Evolutionary conservation across 345 rosid genomes (phyloP).

Genomic region (Arabis alpina): DNA sequence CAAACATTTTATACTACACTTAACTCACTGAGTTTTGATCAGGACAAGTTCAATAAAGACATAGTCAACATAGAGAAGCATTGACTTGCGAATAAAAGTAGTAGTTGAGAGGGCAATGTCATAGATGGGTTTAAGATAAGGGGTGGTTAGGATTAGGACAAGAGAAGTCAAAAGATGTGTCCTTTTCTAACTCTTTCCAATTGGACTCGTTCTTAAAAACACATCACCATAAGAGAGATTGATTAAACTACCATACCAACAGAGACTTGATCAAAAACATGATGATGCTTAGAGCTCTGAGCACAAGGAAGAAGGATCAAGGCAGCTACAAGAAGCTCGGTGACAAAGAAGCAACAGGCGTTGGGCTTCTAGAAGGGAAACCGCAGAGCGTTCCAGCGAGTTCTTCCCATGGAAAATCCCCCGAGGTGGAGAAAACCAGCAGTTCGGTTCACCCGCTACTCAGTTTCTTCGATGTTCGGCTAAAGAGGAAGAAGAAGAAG

Average conservation of each 20-base stretch:
- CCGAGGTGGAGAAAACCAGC: slow-evolving; percentile 41
- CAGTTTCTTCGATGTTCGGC: slow-evolving; percentile 49
- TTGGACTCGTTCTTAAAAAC: slow-evolving; percentile 21
- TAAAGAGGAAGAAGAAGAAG: slow-evolving; percentile 67
- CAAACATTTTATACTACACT: slow-evolving; percentile 5
- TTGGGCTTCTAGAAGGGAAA: slow-evolving; percentile 28
- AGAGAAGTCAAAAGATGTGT: slow-evolving; percentile 43
- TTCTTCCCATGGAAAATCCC: background rate
- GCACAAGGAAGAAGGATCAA: slow-evolving; percentile 52
- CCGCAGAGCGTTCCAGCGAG: slow-evolving; percentile 2
- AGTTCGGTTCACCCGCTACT: slow-evolving; percentile 62
- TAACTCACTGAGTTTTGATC: background rate
- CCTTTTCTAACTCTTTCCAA: slow-evolving; percentile 26
- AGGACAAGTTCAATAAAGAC: background rate
- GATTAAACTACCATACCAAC: background rate
- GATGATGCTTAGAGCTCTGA: slow-evolving; percentile 68
- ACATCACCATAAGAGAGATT: background rate
- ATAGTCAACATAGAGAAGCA: no score
- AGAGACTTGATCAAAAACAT: slow-evolving; percentile 24
- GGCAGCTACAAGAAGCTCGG: slow-evolving; percentile 55
- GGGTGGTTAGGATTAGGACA: slow-evolving; percentile 30
- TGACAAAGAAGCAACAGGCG: slow-evolving; percentile 34
- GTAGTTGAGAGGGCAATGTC: slow-evolving; percentile 28
- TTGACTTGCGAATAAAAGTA: no score
- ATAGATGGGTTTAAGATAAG: slow-evolving; percentile 5